Percentiles rank a stretch among this genome's conserved stretches.
Conservation (phyloP, 2,329 filamentous ascomycete genomes). For the Fusarium pininemorale region DNA sequence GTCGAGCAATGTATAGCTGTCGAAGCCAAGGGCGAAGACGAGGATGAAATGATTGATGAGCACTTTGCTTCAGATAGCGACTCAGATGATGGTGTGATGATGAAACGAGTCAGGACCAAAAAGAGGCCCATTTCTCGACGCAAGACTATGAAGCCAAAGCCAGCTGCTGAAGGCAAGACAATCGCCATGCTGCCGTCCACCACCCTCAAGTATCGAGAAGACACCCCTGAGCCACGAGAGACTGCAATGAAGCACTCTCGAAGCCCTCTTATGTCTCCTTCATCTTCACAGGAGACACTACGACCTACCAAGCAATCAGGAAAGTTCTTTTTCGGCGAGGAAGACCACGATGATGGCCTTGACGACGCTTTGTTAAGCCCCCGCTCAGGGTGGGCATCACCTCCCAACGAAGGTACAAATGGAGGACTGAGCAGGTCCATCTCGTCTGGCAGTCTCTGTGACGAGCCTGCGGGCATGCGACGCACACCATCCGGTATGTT, state of each 20-base stretch:
- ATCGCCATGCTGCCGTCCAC: slow-evolving; percentile 90
- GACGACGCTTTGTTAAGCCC: slow-evolving; percentile 46
- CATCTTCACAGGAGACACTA: slow-evolving; percentile 84
- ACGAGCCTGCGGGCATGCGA: slow-evolving; percentile 70
- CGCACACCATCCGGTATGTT: slow-evolving; percentile 90
- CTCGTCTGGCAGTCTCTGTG: slow-evolving; percentile 60
- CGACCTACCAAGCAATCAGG: slow-evolving; percentile 74
- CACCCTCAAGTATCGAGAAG: slow-evolving; percentile 83
- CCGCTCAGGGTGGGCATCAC: slow-evolving; percentile 47
- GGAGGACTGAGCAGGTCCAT: slow-evolving; percentile 56
- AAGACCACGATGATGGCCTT: slow-evolving; percentile 65
- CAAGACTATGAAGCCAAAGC: slow-evolving; percentile 51
- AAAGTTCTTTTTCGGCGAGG: slow-evolving; percentile 70
- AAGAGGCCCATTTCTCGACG: slow-evolving; percentile 59
- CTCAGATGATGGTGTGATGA: slow-evolving; percentile 84
- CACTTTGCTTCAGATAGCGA: slow-evolving; percentile 67
- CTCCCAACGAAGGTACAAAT: slow-evolving; percentile 34
- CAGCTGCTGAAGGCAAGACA: slow-evolving; percentile 75
- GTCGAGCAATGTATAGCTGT: slow-evolving; percentile 96
- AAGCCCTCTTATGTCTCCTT: slow-evolving; percentile 70
- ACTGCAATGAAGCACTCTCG: slow-evolving; percentile 70
- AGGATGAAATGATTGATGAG: slow-evolving; percentile 72
- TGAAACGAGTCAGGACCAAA: slow-evolving; percentile 72
- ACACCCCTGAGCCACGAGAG: slow-evolving; percentile 73
- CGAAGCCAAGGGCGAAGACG: slow-evolving; percentile 81